phyloP scores from a whole-genome alignment of 148 eudicot genomes.

The Euryodendron excelsum region DNA sequence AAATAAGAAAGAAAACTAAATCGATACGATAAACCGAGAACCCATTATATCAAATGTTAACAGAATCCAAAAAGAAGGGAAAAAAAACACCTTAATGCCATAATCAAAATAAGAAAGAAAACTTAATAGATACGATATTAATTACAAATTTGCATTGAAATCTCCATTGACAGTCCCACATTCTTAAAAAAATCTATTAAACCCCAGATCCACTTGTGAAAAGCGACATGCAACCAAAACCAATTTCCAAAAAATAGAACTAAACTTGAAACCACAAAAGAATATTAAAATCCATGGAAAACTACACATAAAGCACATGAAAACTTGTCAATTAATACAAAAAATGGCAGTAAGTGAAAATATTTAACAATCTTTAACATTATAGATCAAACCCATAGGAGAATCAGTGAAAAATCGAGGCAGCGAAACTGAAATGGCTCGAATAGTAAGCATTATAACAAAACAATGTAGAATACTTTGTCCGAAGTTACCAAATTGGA shows the following conservation, averaged over 20 bases:
- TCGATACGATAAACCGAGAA: background rate
- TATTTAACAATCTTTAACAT: background rate
- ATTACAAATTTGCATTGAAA: background rate
- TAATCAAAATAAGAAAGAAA: background rate
- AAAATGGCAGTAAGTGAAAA: background rate
- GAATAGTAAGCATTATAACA: background rate
- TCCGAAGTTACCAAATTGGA: background rate
- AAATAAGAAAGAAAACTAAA: background rate
- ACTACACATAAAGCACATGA: background rate
- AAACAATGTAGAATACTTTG: background rate
- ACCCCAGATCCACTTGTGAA: background rate
- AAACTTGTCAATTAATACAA: background rate
- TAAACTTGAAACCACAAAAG: background rate
- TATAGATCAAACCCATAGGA: background rate
- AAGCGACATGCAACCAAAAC: constrained; percentile 13
- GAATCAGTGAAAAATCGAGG: background rate
- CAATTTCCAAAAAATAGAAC: background rate
- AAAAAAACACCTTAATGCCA: background rate
- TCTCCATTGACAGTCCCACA: background rate
- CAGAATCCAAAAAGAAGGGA: background rate
- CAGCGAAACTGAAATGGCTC: background rate
- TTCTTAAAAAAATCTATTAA: background rate
- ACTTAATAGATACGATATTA: background rate
- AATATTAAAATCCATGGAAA: background rate
- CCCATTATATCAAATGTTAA: background rate